phyloP scores from a whole-genome alignment of 805 yeast species.

The Candida takata region DNA sequence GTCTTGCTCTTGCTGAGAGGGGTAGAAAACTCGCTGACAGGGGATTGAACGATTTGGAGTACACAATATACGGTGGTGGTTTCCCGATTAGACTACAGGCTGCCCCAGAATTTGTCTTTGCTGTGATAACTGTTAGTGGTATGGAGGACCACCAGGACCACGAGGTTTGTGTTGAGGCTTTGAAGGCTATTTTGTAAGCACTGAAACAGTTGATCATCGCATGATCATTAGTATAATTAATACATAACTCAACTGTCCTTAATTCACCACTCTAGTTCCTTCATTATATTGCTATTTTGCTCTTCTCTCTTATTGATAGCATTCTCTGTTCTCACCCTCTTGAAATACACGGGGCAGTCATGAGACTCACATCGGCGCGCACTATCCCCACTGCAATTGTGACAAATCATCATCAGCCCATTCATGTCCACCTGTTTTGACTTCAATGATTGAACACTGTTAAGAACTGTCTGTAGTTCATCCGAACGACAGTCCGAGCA shows the following conservation, averaged over 20 bases:
- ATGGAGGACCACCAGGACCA: constrained; percentile 51
- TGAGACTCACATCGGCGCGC: constrained; percentile 46
- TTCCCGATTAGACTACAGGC: constrained; percentile 37
- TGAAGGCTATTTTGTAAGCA: constrained; percentile 6
- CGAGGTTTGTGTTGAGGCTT: constrained; percentile 33
- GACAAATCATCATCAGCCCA: constrained; percentile 28
- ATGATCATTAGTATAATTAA: neutral
- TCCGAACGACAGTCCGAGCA: constrained; percentile 31
- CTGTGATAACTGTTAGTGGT: constrained; percentile 49
- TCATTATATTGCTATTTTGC: constrained; percentile 3
- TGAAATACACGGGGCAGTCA: constrained; percentile 59
- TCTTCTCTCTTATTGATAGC: constrained; percentile 21
- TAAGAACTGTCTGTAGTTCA: constrained; percentile 30
- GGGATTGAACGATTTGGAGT: constrained; percentile 35
- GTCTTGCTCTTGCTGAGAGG: constrained; percentile 33
- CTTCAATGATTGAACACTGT: constrained; percentile 24
- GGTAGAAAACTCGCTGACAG: constrained; percentile 32
- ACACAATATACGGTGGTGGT: constrained; percentile 51
- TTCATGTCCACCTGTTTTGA: constrained; percentile 23
- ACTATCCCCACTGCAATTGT: constrained; percentile 28
- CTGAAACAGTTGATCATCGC: too few species aligned
- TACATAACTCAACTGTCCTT: neutral
- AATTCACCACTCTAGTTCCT: constrained; percentile 11
- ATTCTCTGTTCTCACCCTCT: constrained; percentile 37
- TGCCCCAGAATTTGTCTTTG: constrained; percentile 31